Conservation (phyloP, 192 early-diverging fungal species). For the Gaertneriomyces semiglobifer region DNA sequence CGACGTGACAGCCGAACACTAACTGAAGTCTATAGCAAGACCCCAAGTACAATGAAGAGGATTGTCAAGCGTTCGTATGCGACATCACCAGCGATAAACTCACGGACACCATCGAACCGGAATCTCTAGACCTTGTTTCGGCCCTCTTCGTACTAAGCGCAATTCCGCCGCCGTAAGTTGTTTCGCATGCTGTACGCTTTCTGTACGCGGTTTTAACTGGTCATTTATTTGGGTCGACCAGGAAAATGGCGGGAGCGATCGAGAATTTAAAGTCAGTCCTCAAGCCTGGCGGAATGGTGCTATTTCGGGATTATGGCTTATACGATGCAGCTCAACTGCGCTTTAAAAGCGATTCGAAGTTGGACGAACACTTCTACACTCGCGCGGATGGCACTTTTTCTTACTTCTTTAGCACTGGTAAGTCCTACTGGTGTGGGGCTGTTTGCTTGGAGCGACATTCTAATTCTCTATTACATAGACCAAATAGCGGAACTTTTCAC, state of each 20-base stretch:
- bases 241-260: slow-evolving; percentile 34
- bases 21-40: slow-evolving; percentile 21
- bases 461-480: slow-evolving; percentile 7
- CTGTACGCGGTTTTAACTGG: neutral
- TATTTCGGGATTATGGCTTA: slow-evolving; percentile 51
- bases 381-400: slow-evolving; percentile 52
- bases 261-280: slow-evolving; percentile 41
- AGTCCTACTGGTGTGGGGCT: neutral
- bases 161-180: slow-evolving; percentile 46
- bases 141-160: slow-evolving; percentile 49
- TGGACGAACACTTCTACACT: slow-evolving; percentile 45
- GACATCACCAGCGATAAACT: slow-evolving; percentile 45
- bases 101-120: slow-evolving; percentile 28
- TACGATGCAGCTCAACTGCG: slow-evolving; percentile 51
- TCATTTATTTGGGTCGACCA: slow-evolving; percentile 6
- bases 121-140: slow-evolving; percentile 47
- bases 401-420: slow-evolving; percentile 45
- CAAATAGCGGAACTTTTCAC: slow-evolving; percentile 34
- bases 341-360: slow-evolving; percentile 47
- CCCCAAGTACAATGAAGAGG: slow-evolving; percentile 35
- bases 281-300: slow-evolving; percentile 46
- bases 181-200: slow-evolving; percentile 15
- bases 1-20: neutral
- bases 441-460: neutral
- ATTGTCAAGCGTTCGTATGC: slow-evolving; percentile 51